Percentiles rank a stretch among this genome's conserved stretches.
Evolutionary conservation across 2,329 filamentous ascomycete species (phyloP).

Genomic region (Aspergillus neotritici): DNA sequence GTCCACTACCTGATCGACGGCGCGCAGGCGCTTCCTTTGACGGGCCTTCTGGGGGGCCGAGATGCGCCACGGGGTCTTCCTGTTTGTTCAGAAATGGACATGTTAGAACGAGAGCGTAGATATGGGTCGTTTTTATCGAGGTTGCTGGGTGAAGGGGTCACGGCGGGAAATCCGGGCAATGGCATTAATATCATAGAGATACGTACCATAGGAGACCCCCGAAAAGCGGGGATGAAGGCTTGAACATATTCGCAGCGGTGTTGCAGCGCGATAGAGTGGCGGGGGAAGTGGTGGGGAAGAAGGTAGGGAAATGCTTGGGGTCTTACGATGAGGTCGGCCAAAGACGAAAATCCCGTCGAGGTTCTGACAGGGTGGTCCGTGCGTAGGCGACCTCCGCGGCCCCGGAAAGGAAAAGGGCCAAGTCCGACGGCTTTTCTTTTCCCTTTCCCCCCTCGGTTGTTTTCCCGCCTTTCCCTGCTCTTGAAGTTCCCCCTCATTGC

Average conservation of each 20-base stretch:
- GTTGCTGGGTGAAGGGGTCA: constrained; percentile 6
- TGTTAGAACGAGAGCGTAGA: constrained; percentile 14
- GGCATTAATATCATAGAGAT: not conserved
- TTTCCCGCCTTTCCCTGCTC: not conserved
- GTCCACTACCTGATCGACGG: constrained; percentile 81
- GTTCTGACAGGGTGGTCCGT: constrained; percentile 18
- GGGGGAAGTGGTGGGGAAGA: constrained; percentile 15
- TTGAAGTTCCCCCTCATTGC: constrained; percentile 6
- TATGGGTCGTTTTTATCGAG: not conserved
- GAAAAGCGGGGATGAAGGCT: constrained; percentile 67
- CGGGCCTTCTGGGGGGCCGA: constrained; percentile 86
- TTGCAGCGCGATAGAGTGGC: constrained; percentile 7
- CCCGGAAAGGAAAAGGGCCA: constrained; percentile 12
- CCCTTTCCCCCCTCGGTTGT: constrained; percentile 1
- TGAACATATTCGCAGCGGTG: constrained; percentile 62
- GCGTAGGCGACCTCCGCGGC: constrained; percentile 19
- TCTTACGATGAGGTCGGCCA: not conserved
- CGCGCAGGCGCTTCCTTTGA: constrained; percentile 73
- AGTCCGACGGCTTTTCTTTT: constrained; percentile 5
- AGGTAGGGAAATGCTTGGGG: constrained; percentile 4
- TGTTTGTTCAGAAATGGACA: constrained; percentile 28
- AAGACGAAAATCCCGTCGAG: constrained; percentile 19
- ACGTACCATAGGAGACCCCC: constrained; percentile 76
- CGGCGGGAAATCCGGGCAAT: not conserved
- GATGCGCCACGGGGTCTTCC: constrained; percentile 97